Evolutionary conservation across 2,329 filamentous ascomycete genomes (phyloP).

Genomic region (Cylindrodendrum hubeiense): DNA sequence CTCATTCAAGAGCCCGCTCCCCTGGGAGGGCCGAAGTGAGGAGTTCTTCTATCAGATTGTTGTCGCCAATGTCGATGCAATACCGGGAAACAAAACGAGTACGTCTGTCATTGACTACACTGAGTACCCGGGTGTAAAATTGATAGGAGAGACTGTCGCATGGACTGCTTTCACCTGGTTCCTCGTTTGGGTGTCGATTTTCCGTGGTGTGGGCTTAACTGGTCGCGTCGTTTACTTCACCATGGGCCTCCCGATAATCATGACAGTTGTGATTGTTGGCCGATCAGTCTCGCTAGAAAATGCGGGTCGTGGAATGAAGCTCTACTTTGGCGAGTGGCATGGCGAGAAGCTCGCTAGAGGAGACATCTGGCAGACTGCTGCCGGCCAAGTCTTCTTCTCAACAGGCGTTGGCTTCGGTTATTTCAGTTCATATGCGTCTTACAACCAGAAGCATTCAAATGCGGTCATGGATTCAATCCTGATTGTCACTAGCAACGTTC

Average conservation of each 20-base stretch:
- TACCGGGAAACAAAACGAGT: constrained; percentile 54
- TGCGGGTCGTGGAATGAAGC: constrained; percentile 63
- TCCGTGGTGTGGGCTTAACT: constrained; percentile 68
- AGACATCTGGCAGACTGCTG: constrained; percentile 70
- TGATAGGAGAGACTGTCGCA: constrained; percentile 68
- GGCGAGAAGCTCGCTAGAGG: constrained; percentile 62
- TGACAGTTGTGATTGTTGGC: constrained; percentile 68
- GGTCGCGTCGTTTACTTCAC: constrained; percentile 72
- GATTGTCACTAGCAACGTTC: constrained; percentile 66
- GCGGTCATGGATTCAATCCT: constrained; percentile 70
- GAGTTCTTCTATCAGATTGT: constrained; percentile 66
- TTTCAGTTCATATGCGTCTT: constrained; percentile 70
- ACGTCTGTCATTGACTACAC: constrained; percentile 57
- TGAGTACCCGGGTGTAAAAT: constrained; percentile 57
- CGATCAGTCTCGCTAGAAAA: constrained; percentile 66
- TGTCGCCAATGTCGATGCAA: constrained; percentile 59
- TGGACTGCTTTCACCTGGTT: constrained; percentile 72
- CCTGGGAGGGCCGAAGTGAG: constrained; percentile 63
- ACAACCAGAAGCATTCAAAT: constrained; percentile 69
- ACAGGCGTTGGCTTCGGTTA: constrained; percentile 71
- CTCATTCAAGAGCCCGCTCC: constrained; percentile 66
- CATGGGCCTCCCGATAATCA: constrained; percentile 70
- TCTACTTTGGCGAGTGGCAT: constrained; percentile 61
- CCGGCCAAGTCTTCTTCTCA: constrained; percentile 71
- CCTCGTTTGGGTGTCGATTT: constrained; percentile 70